A percentile compares a stretch with the other conserved stretches of the same genome.
These are phyloP conservation scores for Colletotrichum chlorophyti DNA, from an alignment of 2,329 filamentous ascomycete genomes.

Conservation along the genomic window DNA sequence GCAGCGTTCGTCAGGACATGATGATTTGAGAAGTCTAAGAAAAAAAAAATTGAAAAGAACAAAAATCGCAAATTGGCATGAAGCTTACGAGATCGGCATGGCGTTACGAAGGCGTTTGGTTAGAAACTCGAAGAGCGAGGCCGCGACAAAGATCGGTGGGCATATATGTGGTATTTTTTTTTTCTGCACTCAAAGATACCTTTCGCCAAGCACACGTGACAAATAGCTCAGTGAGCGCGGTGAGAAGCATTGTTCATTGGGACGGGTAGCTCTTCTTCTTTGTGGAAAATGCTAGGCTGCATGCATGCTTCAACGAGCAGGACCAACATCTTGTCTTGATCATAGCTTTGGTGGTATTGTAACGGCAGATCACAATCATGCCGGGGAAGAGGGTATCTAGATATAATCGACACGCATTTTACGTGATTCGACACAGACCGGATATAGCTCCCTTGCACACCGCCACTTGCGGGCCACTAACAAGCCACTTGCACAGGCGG, in stretches of 20 bases:
- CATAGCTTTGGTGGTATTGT: conserved; percentile 23
- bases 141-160: neutral
- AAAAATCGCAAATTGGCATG: conserved; percentile 2
- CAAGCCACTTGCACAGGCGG: neutral
- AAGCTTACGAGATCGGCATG: conserved; percentile 18
- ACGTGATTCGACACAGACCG: conserved; percentile 1
- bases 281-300: neutral
- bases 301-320: neutral
- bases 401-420: conserved; percentile 15
- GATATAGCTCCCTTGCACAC: conserved; percentile 14
- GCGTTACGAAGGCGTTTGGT: conserved; percentile 24
- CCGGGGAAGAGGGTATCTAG: conserved; percentile 18
- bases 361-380: conserved; percentile 26
- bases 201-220: neutral
- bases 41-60: too few species aligned
- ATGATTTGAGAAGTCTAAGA: too few species aligned
- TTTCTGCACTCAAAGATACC: conserved; percentile 11
- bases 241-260: conserved; percentile 8
- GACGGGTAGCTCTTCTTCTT: conserved; percentile 7
- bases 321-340: conserved; percentile 5
- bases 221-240: neutral
- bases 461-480: neutral
- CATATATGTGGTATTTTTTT: conserved; percentile 2
- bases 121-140: neutral
- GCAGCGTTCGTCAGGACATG: conserved; percentile 31